Percentiles rank a stretch among this genome's conserved stretches.
These are phyloP conservation scores for Deuterostichococcus epilithicus DNA, from an alignment of 139 green algal genomes.

Conservation along the genomic window DNA sequence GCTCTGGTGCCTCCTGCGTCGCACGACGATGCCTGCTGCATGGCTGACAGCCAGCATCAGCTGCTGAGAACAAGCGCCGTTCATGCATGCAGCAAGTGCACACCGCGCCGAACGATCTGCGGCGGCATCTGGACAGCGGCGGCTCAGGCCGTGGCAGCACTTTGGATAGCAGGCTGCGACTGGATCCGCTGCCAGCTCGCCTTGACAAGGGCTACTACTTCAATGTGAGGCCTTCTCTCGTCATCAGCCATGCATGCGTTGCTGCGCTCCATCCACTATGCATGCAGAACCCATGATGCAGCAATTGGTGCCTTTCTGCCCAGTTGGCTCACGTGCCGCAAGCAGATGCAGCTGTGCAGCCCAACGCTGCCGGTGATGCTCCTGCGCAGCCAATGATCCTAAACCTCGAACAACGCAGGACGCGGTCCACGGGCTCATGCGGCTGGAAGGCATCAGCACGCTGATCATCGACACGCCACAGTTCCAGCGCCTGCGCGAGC, in stretches of 20 bases:
- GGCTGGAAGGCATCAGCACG: slow-evolving; percentile 36
- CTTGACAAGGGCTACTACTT: not conserved
- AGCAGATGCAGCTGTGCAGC: too few species aligned
- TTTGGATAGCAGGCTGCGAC: not conserved
- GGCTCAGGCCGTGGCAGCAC: not conserved
- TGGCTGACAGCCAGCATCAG: too few species aligned
- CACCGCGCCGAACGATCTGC: not conserved
- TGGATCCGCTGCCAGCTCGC: not conserved
- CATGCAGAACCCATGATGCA: too few species aligned
- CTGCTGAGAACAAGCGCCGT: too few species aligned
- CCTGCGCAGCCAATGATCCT: too few species aligned
- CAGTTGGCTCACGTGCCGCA: too few species aligned
- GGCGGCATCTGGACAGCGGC: not conserved
- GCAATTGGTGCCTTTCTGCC: too few species aligned
- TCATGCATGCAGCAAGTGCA: not conserved
- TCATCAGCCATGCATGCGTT: not conserved
- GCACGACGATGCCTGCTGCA: too few species aligned
- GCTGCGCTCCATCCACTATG: too few species aligned
- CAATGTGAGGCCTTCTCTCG: not conserved
- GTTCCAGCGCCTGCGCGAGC: slow-evolving; percentile 77
- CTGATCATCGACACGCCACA: slow-evolving; percentile 76
- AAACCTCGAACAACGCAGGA: too few species aligned
- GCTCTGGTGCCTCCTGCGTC: too few species aligned
- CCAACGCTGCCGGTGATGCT: too few species aligned
- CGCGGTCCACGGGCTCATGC: slow-evolving; percentile 53